phyloP scores from a whole-genome alignment of 2,329 filamentous ascomycete species.

The Trichoderma guizhouense region DNA sequence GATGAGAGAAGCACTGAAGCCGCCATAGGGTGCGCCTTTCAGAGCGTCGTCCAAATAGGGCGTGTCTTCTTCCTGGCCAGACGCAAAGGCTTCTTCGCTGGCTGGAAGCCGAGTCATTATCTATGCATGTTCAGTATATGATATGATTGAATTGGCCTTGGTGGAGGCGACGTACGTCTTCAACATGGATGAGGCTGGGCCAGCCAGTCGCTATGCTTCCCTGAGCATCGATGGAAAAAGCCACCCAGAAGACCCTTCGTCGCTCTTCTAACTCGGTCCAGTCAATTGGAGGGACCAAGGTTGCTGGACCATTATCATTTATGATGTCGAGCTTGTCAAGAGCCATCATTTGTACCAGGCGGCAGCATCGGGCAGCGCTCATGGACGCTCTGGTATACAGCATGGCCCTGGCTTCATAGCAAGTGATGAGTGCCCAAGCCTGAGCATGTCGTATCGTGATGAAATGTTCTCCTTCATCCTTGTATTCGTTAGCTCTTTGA shows the following conservation, averaged over 20 bases:
- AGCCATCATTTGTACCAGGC: constrained; percentile 79
- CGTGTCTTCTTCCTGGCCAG: constrained; percentile 60
- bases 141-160: too few species aligned
- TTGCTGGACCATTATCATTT: constrained; percentile 66
- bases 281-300: constrained; percentile 67
- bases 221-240: constrained; percentile 79
- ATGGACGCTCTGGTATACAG: constrained; percentile 83
- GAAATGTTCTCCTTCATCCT: constrained; percentile 74
- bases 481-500: background rate
- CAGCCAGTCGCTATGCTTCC: constrained; percentile 86
- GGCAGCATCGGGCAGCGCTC: constrained; percentile 69
- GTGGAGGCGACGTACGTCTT: constrained; percentile 49
- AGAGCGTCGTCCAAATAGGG: constrained; percentile 63
- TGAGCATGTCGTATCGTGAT: constrained; percentile 79
- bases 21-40: constrained; percentile 59
- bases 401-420: constrained; percentile 81
- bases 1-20: constrained; percentile 69
- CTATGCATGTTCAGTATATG: constrained; percentile 30
- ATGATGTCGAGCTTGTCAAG: constrained; percentile 71
- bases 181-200: constrained; percentile 75
- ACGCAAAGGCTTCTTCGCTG: constrained; percentile 71
- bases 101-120: constrained; percentile 77
- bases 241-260: constrained; percentile 80
- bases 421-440: constrained; percentile 69
- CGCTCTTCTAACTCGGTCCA: constrained; percentile 78